Base-by-base conservation (phyloP, 2,329 filamentous ascomycete species). In the Calonectria multiphialidica region DNA sequence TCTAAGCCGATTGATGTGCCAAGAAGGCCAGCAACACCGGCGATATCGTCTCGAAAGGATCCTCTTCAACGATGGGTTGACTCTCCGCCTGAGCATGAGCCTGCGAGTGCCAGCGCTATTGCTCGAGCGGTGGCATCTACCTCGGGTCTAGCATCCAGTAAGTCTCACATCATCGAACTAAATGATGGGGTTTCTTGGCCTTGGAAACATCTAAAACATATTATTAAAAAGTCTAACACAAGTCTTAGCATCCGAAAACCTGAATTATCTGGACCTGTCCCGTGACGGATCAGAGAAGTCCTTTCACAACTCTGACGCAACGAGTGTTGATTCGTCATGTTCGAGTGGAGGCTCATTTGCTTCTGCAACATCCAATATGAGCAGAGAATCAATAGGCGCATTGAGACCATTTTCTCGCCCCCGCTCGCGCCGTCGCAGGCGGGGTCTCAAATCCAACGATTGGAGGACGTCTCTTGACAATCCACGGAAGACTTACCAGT, bases 1-100 rank as follows among this genome's bases (percentile, higher is more conserved):
- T 42, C 44, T 5, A 59, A 57, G 7, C 74, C 89, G 1, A 89
- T 93, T 65, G 87, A 91, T 71, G 92, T 93, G 47, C 90, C 91
- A 21, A 79, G 83, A 45, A 72, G 77, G 12, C 72, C 75, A 16
- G 73, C 70, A 10, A 83, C 86, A 68, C 85, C 86, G 5, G 87
- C 72, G 1, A 35, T 71, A 23, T 37, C 71, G 1, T 40, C 45
- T 23, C 53, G 66, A 9, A 70, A 73, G 70, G 76, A 76, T 30
- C 79, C 78, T 3, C 69, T 80, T 50, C 74, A 80, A 64, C 72
- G 79, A 71, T 81, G 80, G 80, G 77, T 79, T 21, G 77, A 80
- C 28, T 82, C 80, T 2, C 79, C 80, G 21, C 72, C 82, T 45
- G 57, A 81, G 72, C 64, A 82, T 76, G 76, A 84, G 75, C 76